Conservation (phyloP, 805 yeast species). For the Hanseniaspora pseudoguilliermondii region DNA sequence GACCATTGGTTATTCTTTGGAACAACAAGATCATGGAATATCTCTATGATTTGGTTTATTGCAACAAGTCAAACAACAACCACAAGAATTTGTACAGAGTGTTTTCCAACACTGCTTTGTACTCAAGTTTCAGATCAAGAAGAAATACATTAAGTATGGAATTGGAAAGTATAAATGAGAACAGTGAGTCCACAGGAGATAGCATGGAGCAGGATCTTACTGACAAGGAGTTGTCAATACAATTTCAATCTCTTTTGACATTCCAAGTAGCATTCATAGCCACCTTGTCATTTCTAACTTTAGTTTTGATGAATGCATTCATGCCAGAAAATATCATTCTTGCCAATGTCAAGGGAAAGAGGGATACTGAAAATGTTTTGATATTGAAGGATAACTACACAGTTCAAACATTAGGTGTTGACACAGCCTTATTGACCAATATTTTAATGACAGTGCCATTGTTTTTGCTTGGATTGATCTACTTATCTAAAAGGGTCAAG, state of each 20-base stretch:
- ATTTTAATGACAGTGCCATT: neutral
- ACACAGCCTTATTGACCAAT: constrained; percentile 2
- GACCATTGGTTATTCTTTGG: constrained; percentile 25
- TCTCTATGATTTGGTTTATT: constrained; percentile 1
- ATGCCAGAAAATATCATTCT: neutral
- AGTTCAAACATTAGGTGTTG: neutral
- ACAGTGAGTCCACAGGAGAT: neutral
- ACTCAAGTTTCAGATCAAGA: constrained; percentile 10
- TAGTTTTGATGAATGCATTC: neutral
- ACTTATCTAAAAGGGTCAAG: constrained; percentile 4
- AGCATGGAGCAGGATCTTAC: neutral
- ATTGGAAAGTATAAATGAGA: neutral
- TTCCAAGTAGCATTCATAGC: constrained; percentile 9
- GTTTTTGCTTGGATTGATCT: constrained; percentile 7
- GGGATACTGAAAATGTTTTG: neutral
- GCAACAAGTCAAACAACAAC: neutral
- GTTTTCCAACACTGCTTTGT: neutral
- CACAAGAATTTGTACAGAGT: neutral
- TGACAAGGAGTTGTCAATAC: constrained; percentile 7
- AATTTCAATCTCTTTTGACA: constrained; percentile 8
- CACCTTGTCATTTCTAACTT: neutral
- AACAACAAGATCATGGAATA: constrained; percentile 4
- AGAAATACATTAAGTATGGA: constrained; percentile 8
- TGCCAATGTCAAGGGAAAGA: neutral
- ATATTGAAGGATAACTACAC: neutral